A percentile compares a stretch with the other conserved stretches of the same genome.
These are phyloP conservation scores for Diaporthe australafricana DNA, from an alignment of 2,329 filamentous ascomycete species.

Conservation along the genomic window DNA sequence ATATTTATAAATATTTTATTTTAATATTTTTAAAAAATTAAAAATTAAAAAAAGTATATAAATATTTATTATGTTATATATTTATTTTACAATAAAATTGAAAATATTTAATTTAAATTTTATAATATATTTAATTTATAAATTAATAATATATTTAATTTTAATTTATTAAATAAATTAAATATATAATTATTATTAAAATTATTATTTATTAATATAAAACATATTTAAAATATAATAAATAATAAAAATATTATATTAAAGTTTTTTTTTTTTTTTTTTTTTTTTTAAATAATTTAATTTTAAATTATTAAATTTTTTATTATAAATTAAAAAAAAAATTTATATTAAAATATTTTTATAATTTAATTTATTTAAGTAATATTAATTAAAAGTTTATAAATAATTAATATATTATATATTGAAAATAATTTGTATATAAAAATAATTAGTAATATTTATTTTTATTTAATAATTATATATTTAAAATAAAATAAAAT, in stretches of 20 bases:
- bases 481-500: not conserved
- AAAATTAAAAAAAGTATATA: not conserved
- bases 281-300: not conserved
- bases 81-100: not conserved
- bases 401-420: not conserved
- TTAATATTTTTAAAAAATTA: not conserved
- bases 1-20: not conserved
- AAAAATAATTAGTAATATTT: not conserved
- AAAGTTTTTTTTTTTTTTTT: not conserved
- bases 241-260: not conserved
- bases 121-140: not conserved
- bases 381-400: not conserved
- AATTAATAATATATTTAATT: not conserved
- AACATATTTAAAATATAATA: not conserved
- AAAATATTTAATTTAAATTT: not conserved
- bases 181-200: not conserved
- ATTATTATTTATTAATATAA: not conserved
- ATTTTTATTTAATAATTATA: not conserved
- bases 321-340: too few relatives aligned
- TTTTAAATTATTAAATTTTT: too few relatives aligned
- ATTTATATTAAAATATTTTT: not conserved
- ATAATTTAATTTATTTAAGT: not conserved
- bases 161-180: not conserved
- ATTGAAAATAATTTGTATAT: not conserved
- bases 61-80: too few relatives aligned